Conservation (phyloP, 345 rosid species). For the Lenwebbia sp. region DNA sequence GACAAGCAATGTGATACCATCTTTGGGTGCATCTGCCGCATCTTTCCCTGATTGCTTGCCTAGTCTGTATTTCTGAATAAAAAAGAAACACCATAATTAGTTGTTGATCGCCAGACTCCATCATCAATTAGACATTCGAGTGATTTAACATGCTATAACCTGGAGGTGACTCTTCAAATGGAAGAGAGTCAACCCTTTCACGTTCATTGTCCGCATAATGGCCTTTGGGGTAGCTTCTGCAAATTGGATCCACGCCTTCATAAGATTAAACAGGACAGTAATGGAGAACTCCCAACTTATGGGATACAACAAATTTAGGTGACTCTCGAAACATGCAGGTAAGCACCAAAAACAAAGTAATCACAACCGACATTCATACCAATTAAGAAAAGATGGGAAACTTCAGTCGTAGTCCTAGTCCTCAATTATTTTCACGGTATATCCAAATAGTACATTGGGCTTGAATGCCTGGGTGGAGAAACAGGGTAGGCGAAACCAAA, state of each 20-base stretch:
- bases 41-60: constrained; percentile 87
- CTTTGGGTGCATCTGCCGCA: constrained; percentile 40
- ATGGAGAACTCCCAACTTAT: neutral
- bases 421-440: neutral
- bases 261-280: neutral
- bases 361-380: neutral
- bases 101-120: neutral
- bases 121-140: neutral
- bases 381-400: neutral
- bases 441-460: neutral
- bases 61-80: constrained; percentile 68
- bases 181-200: constrained; percentile 81
- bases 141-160: constrained; percentile 24
- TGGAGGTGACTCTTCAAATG: constrained; percentile 92
- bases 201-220: constrained; percentile 87
- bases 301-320: neutral
- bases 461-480: neutral
- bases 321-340: neutral
- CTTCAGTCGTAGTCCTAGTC: neutral
- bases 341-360: neutral
- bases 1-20: constrained; percentile 19
- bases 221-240: constrained; percentile 98
- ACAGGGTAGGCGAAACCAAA: neutral
- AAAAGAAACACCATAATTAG: neutral
- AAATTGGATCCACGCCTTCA: neutral